phyloP scores from a whole-genome alignment of 129 eudicot genomes.

The Chrysanthemum lavandulifolium region DNA sequence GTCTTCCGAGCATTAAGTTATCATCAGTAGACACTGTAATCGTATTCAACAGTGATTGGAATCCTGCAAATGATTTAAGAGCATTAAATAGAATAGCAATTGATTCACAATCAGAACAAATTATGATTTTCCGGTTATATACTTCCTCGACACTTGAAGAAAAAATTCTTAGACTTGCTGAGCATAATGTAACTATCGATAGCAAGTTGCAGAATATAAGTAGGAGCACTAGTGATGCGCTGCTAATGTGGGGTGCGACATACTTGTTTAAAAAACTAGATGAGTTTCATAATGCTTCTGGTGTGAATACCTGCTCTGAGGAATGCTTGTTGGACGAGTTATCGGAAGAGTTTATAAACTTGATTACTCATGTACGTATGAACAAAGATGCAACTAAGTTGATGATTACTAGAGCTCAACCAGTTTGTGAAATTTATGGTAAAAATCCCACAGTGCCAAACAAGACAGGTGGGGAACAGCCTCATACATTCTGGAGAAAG shows the following conservation, averaged over 20 bases:
- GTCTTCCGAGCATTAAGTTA: slow-evolving; percentile 54
- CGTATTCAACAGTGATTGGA: slow-evolving; percentile 73
- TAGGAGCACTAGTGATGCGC: slow-evolving; percentile 42
- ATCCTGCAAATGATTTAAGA: slow-evolving; percentile 75
- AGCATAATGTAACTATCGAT: slow-evolving; percentile 46
- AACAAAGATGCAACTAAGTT: slow-evolving; percentile 18
- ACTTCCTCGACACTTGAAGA: slow-evolving; percentile 78
- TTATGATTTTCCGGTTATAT: slow-evolving; percentile 74
- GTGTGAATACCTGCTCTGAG: slow-evolving; percentile 28
- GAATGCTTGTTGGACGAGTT: slow-evolving; percentile 37
- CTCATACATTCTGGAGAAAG: slow-evolving; percentile 65
- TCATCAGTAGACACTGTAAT: slow-evolving; percentile 67
- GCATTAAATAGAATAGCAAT: slow-evolving; percentile 60
- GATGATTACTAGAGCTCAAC: slow-evolving; percentile 46
- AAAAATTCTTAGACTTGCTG: slow-evolving; percentile 58
- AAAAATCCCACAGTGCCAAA: slow-evolving; percentile 44
- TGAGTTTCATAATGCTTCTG: slow-evolving; percentile 51
- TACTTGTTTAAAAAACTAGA: slow-evolving; percentile 55
- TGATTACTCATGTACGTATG: slow-evolving; percentile 34
- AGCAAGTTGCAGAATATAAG: slow-evolving; percentile 41
- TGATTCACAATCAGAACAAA: slow-evolving; percentile 51
- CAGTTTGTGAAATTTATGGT: slow-evolving; percentile 40
- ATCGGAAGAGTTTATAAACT: slow-evolving; percentile 43
- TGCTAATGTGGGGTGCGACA: slow-evolving; percentile 84
- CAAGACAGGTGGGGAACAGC: slow-evolving; percentile 53